These are phyloP conservation scores for Camellia granthamiana DNA, from an alignment of 148 eudicot genomes.

Conservation along the genomic window DNA sequence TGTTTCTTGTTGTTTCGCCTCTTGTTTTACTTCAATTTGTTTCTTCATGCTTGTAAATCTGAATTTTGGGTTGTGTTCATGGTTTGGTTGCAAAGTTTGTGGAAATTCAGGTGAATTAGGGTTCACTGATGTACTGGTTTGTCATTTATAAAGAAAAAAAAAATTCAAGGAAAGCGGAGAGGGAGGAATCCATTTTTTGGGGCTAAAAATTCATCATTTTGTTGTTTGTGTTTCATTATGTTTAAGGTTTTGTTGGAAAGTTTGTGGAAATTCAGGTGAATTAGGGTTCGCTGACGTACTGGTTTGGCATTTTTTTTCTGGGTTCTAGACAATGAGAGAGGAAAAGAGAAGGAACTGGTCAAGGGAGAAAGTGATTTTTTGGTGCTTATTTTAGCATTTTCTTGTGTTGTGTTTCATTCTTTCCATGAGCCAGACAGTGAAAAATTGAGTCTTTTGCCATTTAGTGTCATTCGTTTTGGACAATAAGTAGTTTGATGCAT, in stretches of 20 bases:
- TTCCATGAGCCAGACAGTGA: background rate
- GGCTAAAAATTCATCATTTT: too few species aligned
- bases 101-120: slow-evolving; percentile 19
- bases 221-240: too few species aligned
- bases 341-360: background rate
- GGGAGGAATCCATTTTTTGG: too few species aligned
- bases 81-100: slow-evolving; percentile 10
- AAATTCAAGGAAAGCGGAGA: too few species aligned
- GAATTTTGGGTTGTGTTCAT: background rate
- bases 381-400: background rate
- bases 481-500: too few species aligned
- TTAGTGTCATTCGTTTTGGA: background rate
- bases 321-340: background rate
- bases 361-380: background rate
- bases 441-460: background rate
- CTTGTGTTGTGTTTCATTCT: background rate
- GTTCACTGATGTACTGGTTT: slow-evolving; percentile 5
- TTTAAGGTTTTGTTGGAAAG: too few species aligned
- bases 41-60: background rate
- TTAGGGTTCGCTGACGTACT: background rate
- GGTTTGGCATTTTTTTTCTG: background rate
- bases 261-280: too few species aligned
- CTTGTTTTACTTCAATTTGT: background rate
- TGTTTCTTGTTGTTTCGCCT: slow-evolving; percentile 3
- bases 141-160: too few species aligned